Percentiles rank a stretch among this genome's conserved stretches.
These are phyloP conservation scores for Metschnikowia cubensis DNA, from an alignment of 805 yeast genomes.

Conservation along the genomic window DNA sequence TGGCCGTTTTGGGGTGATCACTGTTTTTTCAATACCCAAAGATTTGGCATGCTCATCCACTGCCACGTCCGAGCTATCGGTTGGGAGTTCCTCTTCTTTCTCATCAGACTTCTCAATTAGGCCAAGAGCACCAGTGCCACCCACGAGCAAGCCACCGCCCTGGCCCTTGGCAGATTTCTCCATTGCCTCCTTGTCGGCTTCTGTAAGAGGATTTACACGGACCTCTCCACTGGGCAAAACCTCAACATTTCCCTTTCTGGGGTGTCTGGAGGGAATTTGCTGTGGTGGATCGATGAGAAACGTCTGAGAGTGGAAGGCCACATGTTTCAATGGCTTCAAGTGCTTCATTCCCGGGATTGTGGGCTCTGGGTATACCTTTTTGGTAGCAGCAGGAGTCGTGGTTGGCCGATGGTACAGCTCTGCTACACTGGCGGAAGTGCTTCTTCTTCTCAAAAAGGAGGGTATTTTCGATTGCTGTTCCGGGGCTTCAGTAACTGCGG, in stretches of 20 bases:
- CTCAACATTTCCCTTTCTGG: conserved; percentile 72
- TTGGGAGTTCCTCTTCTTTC: conserved; percentile 7
- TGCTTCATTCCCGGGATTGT: conserved; percentile 12
- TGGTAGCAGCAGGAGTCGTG: not conserved
- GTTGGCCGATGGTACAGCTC: conserved; percentile 1
- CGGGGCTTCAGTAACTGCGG: not conserved
- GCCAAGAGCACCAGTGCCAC: conserved; percentile 68
- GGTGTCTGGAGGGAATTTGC: conserved; percentile 84
- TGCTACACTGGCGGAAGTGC: conserved; percentile 8
- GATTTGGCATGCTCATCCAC: conserved; percentile 13
- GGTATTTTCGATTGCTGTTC: conserved; percentile 19
- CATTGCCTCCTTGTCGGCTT: conserved; percentile 46
- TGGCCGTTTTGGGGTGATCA: conserved; percentile 8
- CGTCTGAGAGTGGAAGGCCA: conserved; percentile 41
- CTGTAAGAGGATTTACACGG: conserved; percentile 50
- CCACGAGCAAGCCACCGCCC: conserved; percentile 73
- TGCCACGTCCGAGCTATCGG: conserved; percentile 5
- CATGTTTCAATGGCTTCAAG: conserved; percentile 37
- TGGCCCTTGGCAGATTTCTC: conserved; percentile 37
- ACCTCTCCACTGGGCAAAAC: conserved; percentile 51
- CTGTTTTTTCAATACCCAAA: conserved; percentile 15
- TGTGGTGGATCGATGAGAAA: conserved; percentile 62
- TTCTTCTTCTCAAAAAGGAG: conserved; percentile 28
- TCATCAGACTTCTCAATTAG: conserved; percentile 23
- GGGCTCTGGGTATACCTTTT: conserved; percentile 1